Evolutionary conservation across 2,329 filamentous ascomycete species (phyloP).

Genomic region (Drechmeria coniospora): DNA sequence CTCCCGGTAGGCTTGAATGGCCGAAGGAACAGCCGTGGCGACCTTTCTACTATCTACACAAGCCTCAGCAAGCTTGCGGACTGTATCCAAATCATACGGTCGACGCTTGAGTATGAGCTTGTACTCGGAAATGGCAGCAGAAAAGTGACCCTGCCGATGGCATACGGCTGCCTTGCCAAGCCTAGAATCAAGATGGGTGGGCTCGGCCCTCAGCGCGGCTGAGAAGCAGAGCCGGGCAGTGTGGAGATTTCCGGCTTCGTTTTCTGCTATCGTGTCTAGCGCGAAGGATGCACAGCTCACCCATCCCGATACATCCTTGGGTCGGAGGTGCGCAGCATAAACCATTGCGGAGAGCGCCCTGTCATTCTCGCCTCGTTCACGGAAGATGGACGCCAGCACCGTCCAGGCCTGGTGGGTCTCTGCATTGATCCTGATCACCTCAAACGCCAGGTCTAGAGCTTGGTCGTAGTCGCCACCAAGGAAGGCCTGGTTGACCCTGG

Average conservation of each 20-base stretch:
- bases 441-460: constrained; percentile 41
- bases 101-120: constrained; percentile 34
- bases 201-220: constrained; percentile 41
- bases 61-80: constrained; percentile 41
- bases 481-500: constrained; percentile 52
- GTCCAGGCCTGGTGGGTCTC: constrained; percentile 53
- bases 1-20: constrained; percentile 31
- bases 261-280: constrained; percentile 31
- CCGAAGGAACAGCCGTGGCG: constrained; percentile 21
- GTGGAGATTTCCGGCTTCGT: constrained; percentile 31
- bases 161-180: constrained; percentile 43
- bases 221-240: constrained; percentile 45
- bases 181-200: constrained; percentile 39
- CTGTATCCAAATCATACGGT: constrained; percentile 37
- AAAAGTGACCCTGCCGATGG: constrained; percentile 37
- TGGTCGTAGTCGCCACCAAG: constrained; percentile 44
- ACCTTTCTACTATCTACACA: constrained; percentile 35
- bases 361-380: constrained; percentile 40
- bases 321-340: constrained; percentile 46
- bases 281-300: constrained; percentile 42
- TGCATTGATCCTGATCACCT: constrained; percentile 53
- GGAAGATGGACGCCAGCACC: constrained; percentile 43
- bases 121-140: constrained; percentile 41
- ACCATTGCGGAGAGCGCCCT: constrained; percentile 44
- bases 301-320: constrained; percentile 45